These are phyloP conservation scores for Geotrichum citri-aurantii DNA, from an alignment of 1,139 yeast species.

Conservation along the genomic window DNA sequence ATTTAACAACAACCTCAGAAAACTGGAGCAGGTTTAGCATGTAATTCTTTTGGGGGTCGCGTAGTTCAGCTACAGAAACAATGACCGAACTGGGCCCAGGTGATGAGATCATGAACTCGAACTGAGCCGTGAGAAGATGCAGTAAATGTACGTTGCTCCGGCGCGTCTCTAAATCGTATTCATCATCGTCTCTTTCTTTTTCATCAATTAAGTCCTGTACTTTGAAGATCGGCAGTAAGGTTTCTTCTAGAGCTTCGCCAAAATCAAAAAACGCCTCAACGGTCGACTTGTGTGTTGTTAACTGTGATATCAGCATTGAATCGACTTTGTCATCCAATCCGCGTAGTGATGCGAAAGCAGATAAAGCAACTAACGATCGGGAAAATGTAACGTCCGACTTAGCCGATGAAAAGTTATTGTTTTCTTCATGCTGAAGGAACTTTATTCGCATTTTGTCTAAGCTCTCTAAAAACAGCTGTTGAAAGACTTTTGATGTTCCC, in stretches of 20 bases:
- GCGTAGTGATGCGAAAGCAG: constrained; percentile 19
- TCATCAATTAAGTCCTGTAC: constrained; percentile 6
- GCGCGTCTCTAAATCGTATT: constrained; percentile 9
- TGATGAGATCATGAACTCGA: constrained; percentile 17
- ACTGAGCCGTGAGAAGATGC: constrained; percentile 17
- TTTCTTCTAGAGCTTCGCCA: constrained; percentile 8
- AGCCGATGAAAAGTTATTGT: not conserved
- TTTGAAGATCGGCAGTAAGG: constrained; percentile 3
- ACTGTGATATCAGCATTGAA: constrained; percentile 7
- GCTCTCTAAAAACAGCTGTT: constrained; percentile 16
- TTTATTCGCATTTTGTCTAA: constrained; percentile 15
- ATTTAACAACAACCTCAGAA: not conserved
- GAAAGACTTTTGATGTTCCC: constrained; percentile 16
- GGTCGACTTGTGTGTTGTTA: constrained; percentile 4
- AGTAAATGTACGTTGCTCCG: constrained; percentile 9
- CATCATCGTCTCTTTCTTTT: constrained; percentile 6
- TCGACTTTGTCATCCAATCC: constrained; percentile 16
- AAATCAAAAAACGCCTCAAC: constrained; percentile 7
- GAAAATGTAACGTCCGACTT: constrained; percentile 12
- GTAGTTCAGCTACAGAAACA: constrained; percentile 7
- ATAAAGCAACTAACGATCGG: constrained; percentile 20
- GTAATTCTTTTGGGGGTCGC: constrained; percentile 5
- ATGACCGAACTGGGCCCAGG: not conserved
- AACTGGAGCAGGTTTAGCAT: constrained; percentile 5
- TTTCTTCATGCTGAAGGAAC: not conserved